Conservation (phyloP, 2,329 filamentous ascomycete genomes). For the Paraphaeosphaeria minitans region DNA sequence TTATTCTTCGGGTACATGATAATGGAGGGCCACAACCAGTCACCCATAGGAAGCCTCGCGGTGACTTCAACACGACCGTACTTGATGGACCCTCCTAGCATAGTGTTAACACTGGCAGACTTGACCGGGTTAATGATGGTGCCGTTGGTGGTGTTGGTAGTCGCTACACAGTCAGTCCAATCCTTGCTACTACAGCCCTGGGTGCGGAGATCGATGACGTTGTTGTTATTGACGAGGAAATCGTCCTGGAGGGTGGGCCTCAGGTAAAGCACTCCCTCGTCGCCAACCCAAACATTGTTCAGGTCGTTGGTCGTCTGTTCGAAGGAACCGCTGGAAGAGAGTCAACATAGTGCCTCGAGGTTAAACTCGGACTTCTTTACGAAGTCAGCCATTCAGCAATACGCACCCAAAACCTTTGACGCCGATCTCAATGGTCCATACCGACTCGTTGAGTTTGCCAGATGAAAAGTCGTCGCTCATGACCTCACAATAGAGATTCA, state of each 20-base stretch:
- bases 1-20: constrained; percentile 81
- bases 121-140: constrained; percentile 78
- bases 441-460: constrained; percentile 58
- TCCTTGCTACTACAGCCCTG: constrained; percentile 70
- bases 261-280: constrained; percentile 73
- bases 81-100: constrained; percentile 71
- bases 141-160: constrained; percentile 77
- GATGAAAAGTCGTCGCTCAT: constrained; percentile 69
- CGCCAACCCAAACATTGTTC: constrained; percentile 72
- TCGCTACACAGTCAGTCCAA: constrained; percentile 67
- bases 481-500: constrained; percentile 74
- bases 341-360: constrained; percentile 11
- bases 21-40: constrained; percentile 93
- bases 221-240: constrained; percentile 68
- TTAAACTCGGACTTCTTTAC: not conserved
- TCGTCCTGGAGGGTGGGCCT: constrained; percentile 77
- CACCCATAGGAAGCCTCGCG: constrained; percentile 75
- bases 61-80: constrained; percentile 82
- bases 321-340: constrained; percentile 70
- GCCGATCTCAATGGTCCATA: constrained; percentile 78
- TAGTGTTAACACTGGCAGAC: constrained; percentile 79
- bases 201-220: constrained; percentile 68
- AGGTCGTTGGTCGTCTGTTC: constrained; percentile 73
- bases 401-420: constrained; percentile 77
- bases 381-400: too few species aligned